These are phyloP conservation scores for Candida alai DNA, from an alignment of 805 yeast genomes.

Conservation along the genomic window DNA sequence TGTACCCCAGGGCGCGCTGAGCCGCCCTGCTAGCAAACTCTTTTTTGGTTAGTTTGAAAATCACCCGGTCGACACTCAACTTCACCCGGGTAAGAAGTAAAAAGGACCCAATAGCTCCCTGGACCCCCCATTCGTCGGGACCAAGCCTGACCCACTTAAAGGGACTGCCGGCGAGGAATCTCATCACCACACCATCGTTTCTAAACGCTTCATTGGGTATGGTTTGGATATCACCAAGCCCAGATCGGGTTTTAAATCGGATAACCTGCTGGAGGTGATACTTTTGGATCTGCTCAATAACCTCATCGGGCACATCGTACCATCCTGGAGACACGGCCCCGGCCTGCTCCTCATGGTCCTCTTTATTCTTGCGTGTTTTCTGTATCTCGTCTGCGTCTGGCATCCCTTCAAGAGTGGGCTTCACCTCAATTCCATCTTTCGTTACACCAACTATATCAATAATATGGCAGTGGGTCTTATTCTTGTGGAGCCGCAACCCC, in stretches of 20 bases:
- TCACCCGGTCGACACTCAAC: too few species aligned
- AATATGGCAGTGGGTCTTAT: slow-evolving; percentile 65
- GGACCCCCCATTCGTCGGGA: slow-evolving; percentile 30
- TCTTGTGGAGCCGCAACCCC: slow-evolving; percentile 64
- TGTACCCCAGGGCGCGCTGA: too few species aligned
- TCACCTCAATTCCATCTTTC: slow-evolving; percentile 50
- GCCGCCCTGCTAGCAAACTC: too few species aligned
- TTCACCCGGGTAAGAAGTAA: too few species aligned
- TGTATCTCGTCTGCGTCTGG: slow-evolving; percentile 19
- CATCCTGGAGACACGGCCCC: slow-evolving; percentile 10
- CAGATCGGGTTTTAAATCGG: not conserved
- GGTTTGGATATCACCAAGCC: not conserved
- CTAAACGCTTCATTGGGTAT: not conserved
- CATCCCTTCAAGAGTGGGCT: slow-evolving; percentile 46
- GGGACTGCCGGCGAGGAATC: slow-evolving; percentile 8
- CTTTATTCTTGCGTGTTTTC: slow-evolving; percentile 28
- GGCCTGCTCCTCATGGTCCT: slow-evolving; percentile 25
- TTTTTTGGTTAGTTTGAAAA: too few species aligned
- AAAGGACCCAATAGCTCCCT: too few species aligned
- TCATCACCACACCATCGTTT: slow-evolving; percentile 8
- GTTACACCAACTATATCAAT: slow-evolving; percentile 71
- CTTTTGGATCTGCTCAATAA: not conserved
- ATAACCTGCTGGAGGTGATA: not conserved
- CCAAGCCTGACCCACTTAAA: slow-evolving; percentile 24
- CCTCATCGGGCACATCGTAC: not conserved